A percentile compares a stretch with the other conserved stretches of the same genome.
phyloP scores from a whole-genome alignment of 371 early-diverging fungal genomes.

The Lichtheimia corymbifera region DNA sequence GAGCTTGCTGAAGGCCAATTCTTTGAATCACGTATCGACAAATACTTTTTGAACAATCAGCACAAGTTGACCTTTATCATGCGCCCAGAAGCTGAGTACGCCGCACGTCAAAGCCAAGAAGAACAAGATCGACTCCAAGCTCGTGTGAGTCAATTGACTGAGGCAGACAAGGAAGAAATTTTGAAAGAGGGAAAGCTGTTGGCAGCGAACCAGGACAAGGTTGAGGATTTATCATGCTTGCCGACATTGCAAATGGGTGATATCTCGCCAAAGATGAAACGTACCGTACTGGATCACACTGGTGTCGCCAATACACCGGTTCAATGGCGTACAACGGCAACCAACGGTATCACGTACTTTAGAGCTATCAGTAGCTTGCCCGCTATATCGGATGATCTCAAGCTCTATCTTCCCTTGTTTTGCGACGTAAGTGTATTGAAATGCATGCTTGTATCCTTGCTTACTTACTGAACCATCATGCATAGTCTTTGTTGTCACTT shows the following conservation, averaged over 20 bases:
- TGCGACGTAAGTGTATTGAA: constrained; percentile 55
- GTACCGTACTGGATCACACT: constrained; percentile 68
- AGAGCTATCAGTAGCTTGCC: constrained; percentile 66
- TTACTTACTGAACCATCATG: neutral
- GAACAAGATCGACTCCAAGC: constrained; percentile 69
- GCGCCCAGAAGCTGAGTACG: constrained; percentile 76
- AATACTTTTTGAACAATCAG: constrained; percentile 77
- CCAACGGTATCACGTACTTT: constrained; percentile 94
- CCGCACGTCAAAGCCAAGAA: constrained; percentile 50
- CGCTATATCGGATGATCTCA: constrained; percentile 65
- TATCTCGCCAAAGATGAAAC: constrained; percentile 64
- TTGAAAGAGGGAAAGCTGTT: constrained; percentile 64
- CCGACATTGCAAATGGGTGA: constrained; percentile 81
- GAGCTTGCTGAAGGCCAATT: constrained; percentile 67
- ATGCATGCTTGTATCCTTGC: neutral
- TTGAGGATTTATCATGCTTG: constrained; percentile 79
- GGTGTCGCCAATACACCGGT: constrained; percentile 62
- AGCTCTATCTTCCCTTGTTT: constrained; percentile 80
- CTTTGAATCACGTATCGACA: constrained; percentile 70
- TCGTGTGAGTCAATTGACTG: constrained; percentile 61
- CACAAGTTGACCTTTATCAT: constrained; percentile 81
- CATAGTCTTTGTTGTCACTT: constrained; percentile 74
- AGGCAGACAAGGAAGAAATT: constrained; percentile 60
- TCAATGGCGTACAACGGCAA: constrained; percentile 79
- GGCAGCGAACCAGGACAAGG: constrained; percentile 67